phyloP scores from a whole-genome alignment of 2,329 filamentous ascomycete genomes.

The Microdochium trichocladiopsis region DNA sequence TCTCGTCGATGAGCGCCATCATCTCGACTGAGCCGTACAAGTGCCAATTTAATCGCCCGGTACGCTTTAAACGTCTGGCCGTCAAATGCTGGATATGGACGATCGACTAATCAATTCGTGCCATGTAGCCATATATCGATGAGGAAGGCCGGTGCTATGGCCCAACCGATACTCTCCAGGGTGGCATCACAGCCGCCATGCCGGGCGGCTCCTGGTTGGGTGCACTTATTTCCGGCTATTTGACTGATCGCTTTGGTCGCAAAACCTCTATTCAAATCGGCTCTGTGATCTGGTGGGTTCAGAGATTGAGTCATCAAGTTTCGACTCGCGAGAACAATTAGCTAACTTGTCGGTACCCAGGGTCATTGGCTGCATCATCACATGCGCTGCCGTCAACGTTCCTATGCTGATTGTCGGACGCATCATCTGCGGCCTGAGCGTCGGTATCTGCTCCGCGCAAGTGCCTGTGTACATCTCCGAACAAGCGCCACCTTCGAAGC shows the following conservation, averaged over 20 bases:
- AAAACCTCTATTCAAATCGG: slow-evolving; percentile 45
- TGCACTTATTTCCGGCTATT: slow-evolving; percentile 49
- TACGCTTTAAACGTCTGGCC: slow-evolving; percentile 6
- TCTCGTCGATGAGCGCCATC: slow-evolving; percentile 37
- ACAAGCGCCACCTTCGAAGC: slow-evolving; percentile 40
- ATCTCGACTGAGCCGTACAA: slow-evolving; percentile 32
- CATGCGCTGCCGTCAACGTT: slow-evolving; percentile 37
- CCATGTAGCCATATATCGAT: slow-evolving; percentile 19
- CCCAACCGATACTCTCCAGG: slow-evolving; percentile 41
- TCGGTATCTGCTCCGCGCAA: slow-evolving; percentile 67
- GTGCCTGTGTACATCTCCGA: slow-evolving; percentile 67
- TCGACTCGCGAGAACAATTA: not conserved
- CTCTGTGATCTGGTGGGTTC: slow-evolving; percentile 42
- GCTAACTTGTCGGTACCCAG: slow-evolving; percentile 16
- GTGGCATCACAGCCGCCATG: slow-evolving; percentile 65
- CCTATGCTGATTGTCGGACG: slow-evolving; percentile 60
- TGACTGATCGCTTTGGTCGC: slow-evolving; percentile 45
- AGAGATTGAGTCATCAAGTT: slow-evolving; percentile 12
- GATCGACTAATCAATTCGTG: too few species aligned
- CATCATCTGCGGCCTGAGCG: slow-evolving; percentile 63
- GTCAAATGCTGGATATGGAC: too few species aligned
- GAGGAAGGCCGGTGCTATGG: slow-evolving; percentile 38
- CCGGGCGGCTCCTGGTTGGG: slow-evolving; percentile 64
- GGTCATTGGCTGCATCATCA: slow-evolving; percentile 39
- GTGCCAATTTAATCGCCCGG: slow-evolving; percentile 32